Base-by-base conservation (phyloP, 1,139 yeast species). In the Blastobotrys elegans region DNA sequence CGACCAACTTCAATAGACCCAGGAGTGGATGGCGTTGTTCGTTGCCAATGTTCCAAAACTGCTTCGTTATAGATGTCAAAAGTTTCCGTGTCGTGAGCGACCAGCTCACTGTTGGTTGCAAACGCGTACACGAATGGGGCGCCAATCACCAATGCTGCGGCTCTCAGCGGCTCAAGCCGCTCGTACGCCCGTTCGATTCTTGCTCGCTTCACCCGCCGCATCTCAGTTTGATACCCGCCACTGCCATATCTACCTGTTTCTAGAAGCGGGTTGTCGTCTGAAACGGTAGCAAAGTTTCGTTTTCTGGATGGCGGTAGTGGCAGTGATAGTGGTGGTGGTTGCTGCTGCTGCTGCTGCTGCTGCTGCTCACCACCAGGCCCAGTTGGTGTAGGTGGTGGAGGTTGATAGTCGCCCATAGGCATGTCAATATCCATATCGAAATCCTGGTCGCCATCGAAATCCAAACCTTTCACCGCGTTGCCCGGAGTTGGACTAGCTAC, bases 1-100 rank as follows among this genome's bases (percentile, higher is more conserved):
- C 47, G 43, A 2, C 44, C 47, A n/a, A 39, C 2, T 39, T 44
- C 47, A n/a, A 44, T 34, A 13, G 47, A 44, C 1, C 33, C 47
- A 6, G 47, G 47, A 1, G 47, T 44, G 2, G 30, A 18, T 7
- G 43, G 43, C 8, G 27, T 35, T 20, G 26, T n/a, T 16, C 21
- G 22, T n/a, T n/a, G n/a, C n/a, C n/a, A n/a, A n/a, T n/a, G n/a
- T n/a, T n/a, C n/a, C n/a, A n/a, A n/a, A n/a, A n/a, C n/a, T n/a
- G n/a, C n/a, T n/a, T n/a, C n/a, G n/a, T n/a, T n/a, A n/a, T n/a
- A n/a, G n/a, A n/a, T n/a, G n/a, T n/a, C n/a, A n/a, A n/a, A n/a
- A n/a, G n/a, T n/a, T n/a, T n/a, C n/a, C n/a, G n/a, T n/a, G n/a
- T n/a, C n/a, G n/a, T n/a, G n/a, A n/a, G n/a, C n/a, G n/a, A n/a